Evolutionary conservation across 1,139 yeast genomes (phyloP), one percentile per base, ranked within the genome.

Genomic region (Williopsis jadinii): DNA sequence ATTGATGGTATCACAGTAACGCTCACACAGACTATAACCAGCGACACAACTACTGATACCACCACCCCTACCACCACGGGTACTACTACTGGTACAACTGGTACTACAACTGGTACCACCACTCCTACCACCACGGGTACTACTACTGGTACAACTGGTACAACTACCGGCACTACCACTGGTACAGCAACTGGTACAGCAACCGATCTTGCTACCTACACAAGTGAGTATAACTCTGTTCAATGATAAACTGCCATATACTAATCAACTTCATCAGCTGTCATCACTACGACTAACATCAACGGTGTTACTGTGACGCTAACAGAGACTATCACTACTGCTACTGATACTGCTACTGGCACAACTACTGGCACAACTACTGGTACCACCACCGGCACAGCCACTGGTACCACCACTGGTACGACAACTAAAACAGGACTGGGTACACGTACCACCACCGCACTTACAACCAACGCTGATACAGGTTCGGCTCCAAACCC

Each of bases 1-100:
- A 28, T 27, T 24, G 30, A 28, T 33, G 46, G 55, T 41, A 40
- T 51, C 30, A 44, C 50, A 2, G 54, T 62, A 9, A 53, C 64
- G 1, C 47, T 59, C 11, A 46, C 60, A 9, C 51, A 56, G 37
- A 47, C 61, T 11, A 39, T 49, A 26, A 36, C 59, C 0, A 34
- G 47, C 3, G 43, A 46, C 9, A 35, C 54, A 3, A 37, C 59
- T 4, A 42, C 56, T 2, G 36, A 51, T 9, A 38, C 54, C 5
- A 40, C 54, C 2, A 30, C 52, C 1, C 45, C 51, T 4, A 24
- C 43, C 12, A 29, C 49, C n/a, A 45, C 50, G 1, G 54, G 61
- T 9, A 53, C 63, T 1, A 46, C 58, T 11, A 46, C 60, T 9
- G 50, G 55, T 36, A 47, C 61, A 0, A 34, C 47, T 3, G 43